Percentiles rank a stretch among this genome's conserved stretches.
Evolutionary conservation across 2,329 filamentous ascomycete species (phyloP).

Genomic region (Bipolaris zeicola): DNA sequence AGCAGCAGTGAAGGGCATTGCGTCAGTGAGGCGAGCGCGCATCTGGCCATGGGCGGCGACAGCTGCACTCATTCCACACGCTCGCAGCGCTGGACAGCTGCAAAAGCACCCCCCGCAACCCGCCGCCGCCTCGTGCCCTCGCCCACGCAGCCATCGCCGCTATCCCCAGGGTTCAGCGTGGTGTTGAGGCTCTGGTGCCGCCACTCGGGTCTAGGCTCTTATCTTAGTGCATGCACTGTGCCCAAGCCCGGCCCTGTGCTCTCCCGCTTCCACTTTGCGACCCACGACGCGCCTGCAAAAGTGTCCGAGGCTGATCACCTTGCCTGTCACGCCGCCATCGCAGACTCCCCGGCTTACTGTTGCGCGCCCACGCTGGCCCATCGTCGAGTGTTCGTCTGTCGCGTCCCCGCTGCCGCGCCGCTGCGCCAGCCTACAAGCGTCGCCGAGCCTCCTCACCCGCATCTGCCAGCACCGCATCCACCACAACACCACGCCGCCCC

Average conservation of each 20-base stretch:
- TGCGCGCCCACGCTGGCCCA: slow-evolving; percentile 8
- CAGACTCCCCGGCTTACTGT: slow-evolving; percentile 5
- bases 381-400: not conserved
- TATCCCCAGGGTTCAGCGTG: slow-evolving; percentile 14
- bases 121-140: not conserved
- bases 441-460: slow-evolving; percentile 23
- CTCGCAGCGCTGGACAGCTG: slow-evolving; percentile 2
- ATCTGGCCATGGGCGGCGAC: not conserved
- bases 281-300: slow-evolving; percentile 28
- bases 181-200: slow-evolving; percentile 16
- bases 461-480: slow-evolving; percentile 24
- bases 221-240: slow-evolving; percentile 24
- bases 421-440: slow-evolving; percentile 7
- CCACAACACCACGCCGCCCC: slow-evolving; percentile 16
- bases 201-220: slow-evolving; percentile 20
- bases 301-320: slow-evolving; percentile 26
- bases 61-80: not conserved
- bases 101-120: slow-evolving; percentile 6
- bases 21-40: slow-evolving; percentile 11
- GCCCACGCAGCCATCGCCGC: not conserved
- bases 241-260: slow-evolving; percentile 17
- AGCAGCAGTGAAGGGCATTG: slow-evolving; percentile 7
- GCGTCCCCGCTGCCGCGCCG: slow-evolving; percentile 14
- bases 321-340: slow-evolving; percentile 18
- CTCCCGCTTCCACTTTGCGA: slow-evolving; percentile 19